A percentile compares a stretch with the other conserved stretches of the same genome.
phyloP scores from a whole-genome alignment of 495 filamentous ascomycete species.

The Aspergillus nidulans region DNA sequence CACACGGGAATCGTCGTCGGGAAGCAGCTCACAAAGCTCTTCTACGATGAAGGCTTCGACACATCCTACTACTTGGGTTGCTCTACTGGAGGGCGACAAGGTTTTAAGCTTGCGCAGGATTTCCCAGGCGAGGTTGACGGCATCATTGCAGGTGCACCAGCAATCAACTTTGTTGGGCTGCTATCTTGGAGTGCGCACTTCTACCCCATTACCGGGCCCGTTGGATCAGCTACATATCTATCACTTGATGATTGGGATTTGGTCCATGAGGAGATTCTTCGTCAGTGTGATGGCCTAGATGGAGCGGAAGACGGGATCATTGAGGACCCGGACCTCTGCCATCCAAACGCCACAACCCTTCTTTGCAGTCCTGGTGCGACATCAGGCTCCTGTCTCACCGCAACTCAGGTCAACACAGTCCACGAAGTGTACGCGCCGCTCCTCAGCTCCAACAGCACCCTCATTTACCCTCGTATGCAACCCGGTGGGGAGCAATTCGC shows the following conservation, averaged over 20 bases:
- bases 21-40: slow-evolving; percentile 44
- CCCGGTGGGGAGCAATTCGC: slow-evolving; percentile 37
- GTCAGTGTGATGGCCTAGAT: slow-evolving; percentile 63
- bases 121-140: slow-evolving; percentile 61
- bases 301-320: slow-evolving; percentile 63
- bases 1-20: slow-evolving; percentile 52
- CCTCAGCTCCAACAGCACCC: slow-evolving; percentile 43
- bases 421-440: slow-evolving; percentile 52
- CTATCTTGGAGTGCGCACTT: slow-evolving; percentile 53
- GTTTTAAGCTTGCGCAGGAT: slow-evolving; percentile 46
- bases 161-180: slow-evolving; percentile 47
- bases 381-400: slow-evolving; percentile 48
- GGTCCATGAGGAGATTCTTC: slow-evolving; percentile 54
- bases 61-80: slow-evolving; percentile 56
- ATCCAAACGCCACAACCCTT: slow-evolving; percentile 48
- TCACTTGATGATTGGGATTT: slow-evolving; percentile 43
- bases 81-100: slow-evolving; percentile 53
- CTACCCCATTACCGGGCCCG: slow-evolving; percentile 44
- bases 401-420: slow-evolving; percentile 51
- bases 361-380: slow-evolving; percentile 40
- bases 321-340: slow-evolving; percentile 55
- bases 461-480: slow-evolving; percentile 54
- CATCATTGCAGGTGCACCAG: slow-evolving; percentile 56
- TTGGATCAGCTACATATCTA: slow-evolving; percentile 47
- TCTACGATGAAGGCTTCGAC: slow-evolving; percentile 40